phyloP scores from a whole-genome alignment of 257 asterid species.

The Pogostemon cablin region DNA sequence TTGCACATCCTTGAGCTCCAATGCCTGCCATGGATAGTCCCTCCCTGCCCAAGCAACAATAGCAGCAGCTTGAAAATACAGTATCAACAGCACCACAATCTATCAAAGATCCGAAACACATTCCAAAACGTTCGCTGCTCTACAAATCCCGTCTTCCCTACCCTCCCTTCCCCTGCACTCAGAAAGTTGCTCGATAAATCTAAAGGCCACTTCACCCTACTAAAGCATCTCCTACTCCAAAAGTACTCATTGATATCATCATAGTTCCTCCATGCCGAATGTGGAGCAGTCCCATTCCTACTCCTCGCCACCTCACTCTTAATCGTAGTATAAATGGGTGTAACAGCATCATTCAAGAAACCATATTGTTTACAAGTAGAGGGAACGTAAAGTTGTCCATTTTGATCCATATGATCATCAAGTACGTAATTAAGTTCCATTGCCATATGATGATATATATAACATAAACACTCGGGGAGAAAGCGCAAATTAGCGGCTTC shows the following conservation, averaged over 20 bases:
- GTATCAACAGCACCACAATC: constrained; percentile 82
- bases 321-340: constrained; percentile 63
- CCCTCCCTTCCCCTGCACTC: constrained; percentile 54
- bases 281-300: constrained; percentile 91
- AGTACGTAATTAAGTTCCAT: constrained; percentile 76
- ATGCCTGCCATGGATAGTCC: constrained; percentile 77
- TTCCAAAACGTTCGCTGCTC: constrained; percentile 98
- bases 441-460: constrained; percentile 88
- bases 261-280: constrained; percentile 97
- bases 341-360: constrained; percentile 59
- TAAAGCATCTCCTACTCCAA: constrained; percentile 88
- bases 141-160: constrained; percentile 94
- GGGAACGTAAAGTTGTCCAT: constrained; percentile 65
- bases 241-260: constrained; percentile 94
- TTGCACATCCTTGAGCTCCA: constrained; percentile 69
- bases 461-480: constrained; percentile 84
- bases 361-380: constrained; percentile 67
- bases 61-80: constrained; percentile 86
- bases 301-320: constrained; percentile 86
- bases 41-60: constrained; percentile 82
- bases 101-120: constrained; percentile 85
- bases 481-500: constrained; percentile 88
- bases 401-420: constrained; percentile 72
- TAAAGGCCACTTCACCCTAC: constrained; percentile 82
- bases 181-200: constrained; percentile 59